phyloP scores from a whole-genome alignment of 2,329 filamentous ascomycete genomes.

The Lecanicillium sp. region DNA sequence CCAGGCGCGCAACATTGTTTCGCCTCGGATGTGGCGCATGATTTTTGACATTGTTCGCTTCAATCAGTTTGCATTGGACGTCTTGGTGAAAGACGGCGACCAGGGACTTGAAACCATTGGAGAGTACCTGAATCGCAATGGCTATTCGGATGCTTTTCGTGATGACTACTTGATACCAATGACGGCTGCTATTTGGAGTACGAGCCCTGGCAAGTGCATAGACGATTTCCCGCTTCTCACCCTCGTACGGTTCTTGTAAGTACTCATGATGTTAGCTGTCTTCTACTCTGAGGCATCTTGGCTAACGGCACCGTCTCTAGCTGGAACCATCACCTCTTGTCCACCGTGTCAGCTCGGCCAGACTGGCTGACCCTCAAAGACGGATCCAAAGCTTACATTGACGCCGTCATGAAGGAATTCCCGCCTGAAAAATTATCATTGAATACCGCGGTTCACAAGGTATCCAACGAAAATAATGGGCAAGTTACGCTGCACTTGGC shows the following conservation, averaged over 20 bases:
- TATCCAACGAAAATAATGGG: constrained; percentile 41
- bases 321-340: constrained; percentile 74
- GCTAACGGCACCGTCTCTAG: constrained; percentile 31
- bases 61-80: constrained; percentile 70
- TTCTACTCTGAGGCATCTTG: constrained; percentile 4
- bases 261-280: constrained; percentile 11
- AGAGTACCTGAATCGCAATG: constrained; percentile 63
- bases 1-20: constrained; percentile 62
- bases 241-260: constrained; percentile 65
- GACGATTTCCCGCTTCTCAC: constrained; percentile 67
- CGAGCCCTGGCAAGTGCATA: constrained; percentile 64
- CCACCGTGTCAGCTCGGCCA: constrained; percentile 51
- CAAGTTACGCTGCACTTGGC: constrained; percentile 45
- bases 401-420: constrained; percentile 62
- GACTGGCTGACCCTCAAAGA: constrained; percentile 65
- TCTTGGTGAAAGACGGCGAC: constrained; percentile 48
- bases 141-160: constrained; percentile 70
- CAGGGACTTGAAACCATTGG: constrained; percentile 54
- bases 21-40: constrained; percentile 67
- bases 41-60: constrained; percentile 79
- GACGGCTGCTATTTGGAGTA: constrained; percentile 78
- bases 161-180: constrained; percentile 79
- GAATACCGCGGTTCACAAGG: constrained; percentile 48
- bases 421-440: constrained; percentile 60
- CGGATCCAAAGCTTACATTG: constrained; percentile 64